phyloP scores from a whole-genome alignment of 495 filamentous ascomycete genomes.

The Staphylotrichum tortipilum region DNA sequence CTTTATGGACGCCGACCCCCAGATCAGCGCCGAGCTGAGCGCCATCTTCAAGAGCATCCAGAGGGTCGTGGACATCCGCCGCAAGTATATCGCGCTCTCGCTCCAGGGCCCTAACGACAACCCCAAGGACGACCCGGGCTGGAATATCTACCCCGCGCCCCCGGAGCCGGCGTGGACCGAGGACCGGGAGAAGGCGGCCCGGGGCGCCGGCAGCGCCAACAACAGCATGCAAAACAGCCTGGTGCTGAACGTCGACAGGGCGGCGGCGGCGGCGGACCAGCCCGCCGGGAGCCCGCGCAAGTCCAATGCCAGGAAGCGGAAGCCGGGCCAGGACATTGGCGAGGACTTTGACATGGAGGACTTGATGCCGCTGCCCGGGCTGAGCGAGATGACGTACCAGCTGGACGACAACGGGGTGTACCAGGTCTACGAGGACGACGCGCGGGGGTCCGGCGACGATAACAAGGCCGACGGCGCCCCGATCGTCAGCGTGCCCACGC shows the following conservation, averaged over 20 bases:
- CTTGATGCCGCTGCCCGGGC: conserved; percentile 57
- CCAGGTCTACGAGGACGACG: conserved; percentile 75
- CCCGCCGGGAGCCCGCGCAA: conserved; percentile 20
- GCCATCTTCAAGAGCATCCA: conserved; percentile 83
- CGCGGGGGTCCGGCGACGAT: too few species aligned
- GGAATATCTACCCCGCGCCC: conserved; percentile 84
- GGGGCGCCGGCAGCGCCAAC: conserved; percentile 31
- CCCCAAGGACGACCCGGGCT: conserved; percentile 72
- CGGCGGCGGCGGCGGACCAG: conserved; percentile 1
- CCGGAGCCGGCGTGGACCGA: conserved; percentile 86
- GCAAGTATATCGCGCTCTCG: conserved; percentile 84
- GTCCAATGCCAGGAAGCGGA: conserved; percentile 50
- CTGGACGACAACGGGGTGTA: conserved; percentile 81
- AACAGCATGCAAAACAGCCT: conserved; percentile 51
- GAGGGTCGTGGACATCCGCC: conserved; percentile 70
- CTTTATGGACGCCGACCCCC: conserved; percentile 52
- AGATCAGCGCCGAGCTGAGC: conserved; percentile 71
- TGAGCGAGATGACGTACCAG: conserved; percentile 61
- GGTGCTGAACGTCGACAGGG: conserved; percentile 35
- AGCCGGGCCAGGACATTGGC: conserved; percentile 84
- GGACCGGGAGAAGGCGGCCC: conserved; percentile 44
- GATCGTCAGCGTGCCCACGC: conserved; percentile 70
- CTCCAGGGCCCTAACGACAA: conserved; percentile 72
- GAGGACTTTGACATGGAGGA: conserved; percentile 68
- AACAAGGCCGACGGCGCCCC: conserved; percentile 55